Evolutionary conservation across 495 filamentous ascomycete species (phyloP).

Genomic region (Lepidopterella palustris): DNA sequence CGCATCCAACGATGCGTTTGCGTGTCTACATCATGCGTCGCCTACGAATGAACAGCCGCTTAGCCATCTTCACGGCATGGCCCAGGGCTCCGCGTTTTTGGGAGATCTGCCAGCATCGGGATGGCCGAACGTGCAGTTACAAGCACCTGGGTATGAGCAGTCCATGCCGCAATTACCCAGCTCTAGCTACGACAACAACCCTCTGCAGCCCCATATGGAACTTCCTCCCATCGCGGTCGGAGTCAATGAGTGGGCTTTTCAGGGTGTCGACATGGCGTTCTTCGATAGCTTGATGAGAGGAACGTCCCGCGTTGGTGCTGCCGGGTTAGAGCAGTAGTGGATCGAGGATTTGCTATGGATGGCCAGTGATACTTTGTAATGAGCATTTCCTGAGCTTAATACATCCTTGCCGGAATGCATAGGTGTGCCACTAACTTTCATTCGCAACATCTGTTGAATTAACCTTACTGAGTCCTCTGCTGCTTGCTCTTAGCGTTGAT

Average conservation of each 20-base stretch:
- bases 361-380: not conserved
- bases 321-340: not conserved
- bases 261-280: slow-evolving; percentile 8
- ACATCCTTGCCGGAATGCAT: too few species aligned
- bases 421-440: too few species aligned
- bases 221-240: not conserved
- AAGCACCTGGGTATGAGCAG: not conserved
- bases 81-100: not conserved
- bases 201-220: not conserved
- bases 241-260: slow-evolving; percentile 6
- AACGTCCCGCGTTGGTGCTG: not conserved
- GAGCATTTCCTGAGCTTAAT: too few species aligned
- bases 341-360: not conserved
- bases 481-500: too few species aligned
- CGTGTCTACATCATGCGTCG: too few species aligned
- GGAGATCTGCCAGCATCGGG: not conserved
- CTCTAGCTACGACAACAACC: not conserved
- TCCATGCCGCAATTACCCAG: not conserved
- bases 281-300: slow-evolving; percentile 10
- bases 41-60: not conserved
- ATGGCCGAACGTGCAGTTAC: not conserved
- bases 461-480: too few species aligned
- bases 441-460: too few species aligned
- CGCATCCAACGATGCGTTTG: not conserved
- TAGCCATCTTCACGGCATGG: too few species aligned